Conservation (phyloP, 1,139 yeast genomes). For the Taphrina confusa region DNA sequence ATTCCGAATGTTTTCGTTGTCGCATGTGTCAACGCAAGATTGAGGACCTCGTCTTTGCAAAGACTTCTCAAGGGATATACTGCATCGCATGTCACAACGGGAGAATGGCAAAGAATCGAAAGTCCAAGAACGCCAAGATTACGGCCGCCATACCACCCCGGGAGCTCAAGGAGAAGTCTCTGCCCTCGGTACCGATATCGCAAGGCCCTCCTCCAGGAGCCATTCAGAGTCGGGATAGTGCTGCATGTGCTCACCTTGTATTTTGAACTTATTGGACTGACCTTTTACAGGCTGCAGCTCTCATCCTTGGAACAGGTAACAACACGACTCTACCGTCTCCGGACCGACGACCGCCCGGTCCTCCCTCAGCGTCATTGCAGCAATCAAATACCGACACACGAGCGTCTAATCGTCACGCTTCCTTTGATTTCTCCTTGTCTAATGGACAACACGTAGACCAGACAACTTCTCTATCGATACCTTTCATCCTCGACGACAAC, state of each 20-base stretch:
- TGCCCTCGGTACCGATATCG: conserved; percentile 13
- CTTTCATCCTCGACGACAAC: conserved; percentile 5
- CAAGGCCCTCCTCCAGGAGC: background rate
- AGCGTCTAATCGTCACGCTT: background rate
- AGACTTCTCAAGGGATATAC: conserved; percentile 89
- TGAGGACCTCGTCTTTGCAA: conserved; percentile 86
- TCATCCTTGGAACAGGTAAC: background rate
- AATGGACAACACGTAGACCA: background rate
- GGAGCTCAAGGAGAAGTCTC: conserved; percentile 3
- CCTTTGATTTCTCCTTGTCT: background rate
- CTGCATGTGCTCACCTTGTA: background rate
- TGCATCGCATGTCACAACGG: conserved; percentile 93
- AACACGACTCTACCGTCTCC: background rate
- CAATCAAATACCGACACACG: background rate
- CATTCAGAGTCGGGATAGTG: background rate
- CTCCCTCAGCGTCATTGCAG: background rate
- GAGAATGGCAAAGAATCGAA: conserved; percentile 60
- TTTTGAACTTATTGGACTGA: background rate
- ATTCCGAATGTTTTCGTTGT: conserved; percentile 87
- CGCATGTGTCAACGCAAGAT: conserved; percentile 85
- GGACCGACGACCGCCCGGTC: conserved; percentile 2
- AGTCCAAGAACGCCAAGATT: background rate
- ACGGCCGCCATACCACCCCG: background rate
- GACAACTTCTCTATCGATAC: background rate
- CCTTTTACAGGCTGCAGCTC: background rate